Percentiles rank a stretch among this genome's conserved stretches.
phyloP scores from a whole-genome alignment of 768 basidiomycete species.

The Daedaleopsis nitida region DNA sequence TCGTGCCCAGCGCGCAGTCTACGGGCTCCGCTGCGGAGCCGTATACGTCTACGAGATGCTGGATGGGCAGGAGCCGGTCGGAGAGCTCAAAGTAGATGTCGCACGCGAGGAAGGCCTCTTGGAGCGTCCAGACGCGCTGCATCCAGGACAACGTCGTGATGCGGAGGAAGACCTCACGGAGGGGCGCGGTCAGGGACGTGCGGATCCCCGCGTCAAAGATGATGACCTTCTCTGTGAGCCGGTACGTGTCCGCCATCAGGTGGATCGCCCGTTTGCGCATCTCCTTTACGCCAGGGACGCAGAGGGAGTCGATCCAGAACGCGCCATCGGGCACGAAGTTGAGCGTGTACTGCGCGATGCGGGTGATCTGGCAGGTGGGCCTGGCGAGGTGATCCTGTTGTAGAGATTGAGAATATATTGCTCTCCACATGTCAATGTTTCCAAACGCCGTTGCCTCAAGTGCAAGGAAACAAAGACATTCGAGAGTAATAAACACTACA shows the following conservation, averaged over 20 bases:
- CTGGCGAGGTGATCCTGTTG: no score
- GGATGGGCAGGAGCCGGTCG: background rate
- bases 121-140: constrained; percentile 2
- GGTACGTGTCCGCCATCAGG: constrained; percentile 10
- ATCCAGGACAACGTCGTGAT: background rate
- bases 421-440: no score
- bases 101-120: no score
- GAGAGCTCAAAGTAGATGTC: background rate
- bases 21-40: background rate
- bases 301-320: constrained; percentile 9
- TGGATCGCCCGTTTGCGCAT: background rate
- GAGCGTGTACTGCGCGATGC: background rate
- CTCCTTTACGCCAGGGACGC: background rate
- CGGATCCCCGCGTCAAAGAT: constrained; percentile 4
- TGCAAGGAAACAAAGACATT: no score
- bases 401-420: no score
- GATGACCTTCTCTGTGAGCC: background rate
- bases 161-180: background rate
- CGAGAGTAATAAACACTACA: no score
- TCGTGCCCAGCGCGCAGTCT: no score
- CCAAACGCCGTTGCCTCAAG: no score
- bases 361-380: constrained; percentile 8
- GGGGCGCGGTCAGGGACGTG: background rate
- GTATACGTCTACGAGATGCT: background rate
- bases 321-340: constrained; percentile 1